Base-by-base conservation (phyloP, 306 rosid species). In the Pyrus bretschneideri region DNA sequence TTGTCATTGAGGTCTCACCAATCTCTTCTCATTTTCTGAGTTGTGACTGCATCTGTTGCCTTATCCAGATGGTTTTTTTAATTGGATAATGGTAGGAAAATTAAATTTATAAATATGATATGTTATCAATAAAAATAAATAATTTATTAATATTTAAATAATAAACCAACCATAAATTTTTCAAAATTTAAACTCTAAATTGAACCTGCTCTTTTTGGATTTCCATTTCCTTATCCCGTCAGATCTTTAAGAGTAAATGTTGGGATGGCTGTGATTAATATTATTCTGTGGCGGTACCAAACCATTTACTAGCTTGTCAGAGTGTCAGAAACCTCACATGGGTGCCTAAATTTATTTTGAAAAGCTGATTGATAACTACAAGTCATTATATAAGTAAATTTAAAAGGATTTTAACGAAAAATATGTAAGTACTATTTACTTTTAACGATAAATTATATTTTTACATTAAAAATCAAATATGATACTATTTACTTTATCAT, bases 261-360 rank as follows among this genome's bases (percentile, higher is more conserved):
- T 44, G 38, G 54, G 71, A 74, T 51, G 46, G 73, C 27, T 79
- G 70, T 44, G 80, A 42, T 68, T 15, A 31, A 25, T n/a, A 62
- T 3, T 14, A 11, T 55, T 73, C 79, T 6, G 31, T 8, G 86
- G 1, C 0, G 18, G 25, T 66, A 21, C 86, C 76, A n/a, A 23
- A 14, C 31, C 42, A 30, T 42, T 66, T 9, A 23, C 11, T 45
- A 4, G 57, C 22, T 74, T 63, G 46, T 58, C 73, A 29, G 73
- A 1, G 55, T 22, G 62, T 11, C 83, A 60, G 35, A 57, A 77
- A 77, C 11, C 14, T 46, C 93, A 87, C 89, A 80, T 83, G 91
- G 81, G 55, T 74, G 70, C 25, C 78, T 45, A 4, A 38, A 7
- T 38, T 38, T 4, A 38, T 38, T 38, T 7, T 38, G 0, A 38